These are phyloP conservation scores for Ganoderma sp. DNA, from an alignment of 1,284 basidiomycete species.

Conservation along the genomic window DNA sequence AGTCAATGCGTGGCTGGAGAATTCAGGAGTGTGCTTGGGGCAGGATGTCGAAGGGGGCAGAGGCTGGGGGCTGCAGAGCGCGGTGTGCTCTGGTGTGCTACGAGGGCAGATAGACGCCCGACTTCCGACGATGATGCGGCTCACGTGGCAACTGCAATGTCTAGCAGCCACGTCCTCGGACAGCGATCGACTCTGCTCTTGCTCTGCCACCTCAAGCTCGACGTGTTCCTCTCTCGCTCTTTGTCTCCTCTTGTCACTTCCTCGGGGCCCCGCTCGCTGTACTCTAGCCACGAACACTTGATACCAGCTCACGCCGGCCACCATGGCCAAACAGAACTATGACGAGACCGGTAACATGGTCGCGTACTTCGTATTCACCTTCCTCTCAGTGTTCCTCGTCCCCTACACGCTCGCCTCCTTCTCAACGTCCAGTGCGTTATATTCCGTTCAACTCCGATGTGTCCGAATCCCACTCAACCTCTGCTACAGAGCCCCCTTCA, in stretches of 20 bases:
- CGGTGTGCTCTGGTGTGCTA: too few species aligned
- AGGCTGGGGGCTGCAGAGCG: too few species aligned
- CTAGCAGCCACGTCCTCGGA: constrained; percentile 22
- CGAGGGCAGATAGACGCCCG: background rate
- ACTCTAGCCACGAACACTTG: constrained; percentile 21
- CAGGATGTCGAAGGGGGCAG: too few species aligned
- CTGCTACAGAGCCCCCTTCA: constrained; percentile 35
- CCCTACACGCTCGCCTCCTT: constrained; percentile 70
- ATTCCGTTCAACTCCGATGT: background rate
- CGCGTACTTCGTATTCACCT: constrained; percentile 87
- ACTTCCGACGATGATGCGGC: background rate
- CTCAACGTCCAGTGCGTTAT: constrained; percentile 45
- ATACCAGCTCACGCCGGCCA: constrained; percentile 28
- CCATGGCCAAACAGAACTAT: constrained; percentile 83
- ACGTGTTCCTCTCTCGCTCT: constrained; percentile 26
- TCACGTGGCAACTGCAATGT: constrained; percentile 17
- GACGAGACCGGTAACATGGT: constrained; percentile 91
- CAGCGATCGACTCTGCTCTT: background rate
- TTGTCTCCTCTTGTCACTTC: constrained; percentile 15
- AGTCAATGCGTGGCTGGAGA: background rate
- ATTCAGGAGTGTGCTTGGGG: background rate
- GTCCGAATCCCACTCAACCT: background rate
- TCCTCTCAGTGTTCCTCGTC: constrained; percentile 80
- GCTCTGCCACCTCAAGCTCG: constrained; percentile 22
- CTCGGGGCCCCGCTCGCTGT: constrained; percentile 17